Percentiles rank a stretch among this genome's conserved stretches.
Evolutionary conservation across 345 rosid species (phyloP).

Genomic region (Arabidopsis suecica): DNA sequence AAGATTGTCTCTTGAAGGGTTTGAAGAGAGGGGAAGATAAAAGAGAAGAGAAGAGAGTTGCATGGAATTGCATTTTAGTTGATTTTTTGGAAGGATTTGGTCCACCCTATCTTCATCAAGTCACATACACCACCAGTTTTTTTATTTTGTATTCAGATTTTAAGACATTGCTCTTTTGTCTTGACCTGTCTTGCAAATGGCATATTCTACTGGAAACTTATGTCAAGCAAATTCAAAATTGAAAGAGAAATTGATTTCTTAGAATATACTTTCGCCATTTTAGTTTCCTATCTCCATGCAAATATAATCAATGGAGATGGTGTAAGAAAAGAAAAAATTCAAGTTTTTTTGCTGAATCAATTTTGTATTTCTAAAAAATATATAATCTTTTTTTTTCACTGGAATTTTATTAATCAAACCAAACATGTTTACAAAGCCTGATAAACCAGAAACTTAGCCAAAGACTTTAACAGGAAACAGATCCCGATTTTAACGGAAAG

Average conservation of each 20-base stretch:
- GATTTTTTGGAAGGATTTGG: constrained; percentile 48
- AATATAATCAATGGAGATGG: not conserved
- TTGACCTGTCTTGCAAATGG: constrained; percentile 31
- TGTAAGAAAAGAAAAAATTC: not conserved
- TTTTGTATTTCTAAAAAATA: not conserved
- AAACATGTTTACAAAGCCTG: too few relatives aligned
- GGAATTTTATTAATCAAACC: too few relatives aligned
- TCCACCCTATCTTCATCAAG: constrained; percentile 77
- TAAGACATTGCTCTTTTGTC: constrained; percentile 37
- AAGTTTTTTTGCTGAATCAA: not conserved
- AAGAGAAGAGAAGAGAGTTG: constrained; percentile 23
- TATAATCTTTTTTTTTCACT: too few relatives aligned
- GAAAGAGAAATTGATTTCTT: not conserved
- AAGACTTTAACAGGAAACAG: too few relatives aligned
- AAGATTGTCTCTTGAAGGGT: constrained; percentile 32
- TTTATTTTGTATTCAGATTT: constrained; percentile 26
- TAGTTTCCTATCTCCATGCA: not conserved
- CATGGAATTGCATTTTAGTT: constrained; percentile 49
- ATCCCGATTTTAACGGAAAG: too few relatives aligned
- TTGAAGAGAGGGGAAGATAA: constrained; percentile 21
- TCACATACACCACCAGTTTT: constrained; percentile 67
- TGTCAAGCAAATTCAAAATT: not conserved
- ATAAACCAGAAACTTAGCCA: too few relatives aligned
- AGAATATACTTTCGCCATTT: not conserved
- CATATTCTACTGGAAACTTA: constrained; percentile 36